Evolutionary conservation across 257 asterid species (phyloP), one percentile per base, ranked within the genome.

Genomic region (Nicotiana attenuata): DNA sequence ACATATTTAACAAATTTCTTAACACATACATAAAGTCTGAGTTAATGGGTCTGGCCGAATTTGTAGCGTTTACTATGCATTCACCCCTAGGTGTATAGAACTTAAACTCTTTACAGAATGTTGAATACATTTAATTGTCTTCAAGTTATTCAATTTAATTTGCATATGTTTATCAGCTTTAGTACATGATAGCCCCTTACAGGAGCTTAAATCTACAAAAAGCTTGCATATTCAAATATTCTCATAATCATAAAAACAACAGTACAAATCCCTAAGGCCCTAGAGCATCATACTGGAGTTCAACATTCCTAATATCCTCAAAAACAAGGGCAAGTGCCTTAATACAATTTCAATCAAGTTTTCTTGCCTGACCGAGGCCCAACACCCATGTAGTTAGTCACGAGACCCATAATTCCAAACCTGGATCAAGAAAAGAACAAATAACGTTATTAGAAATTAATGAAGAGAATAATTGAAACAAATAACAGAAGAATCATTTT

Each of bases 331-430:
- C 3, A 55, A 55, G 61, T 55, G 17, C 61, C 20, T 55, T 55
- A 4, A 52, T 52, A 17, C 61, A 55, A 67, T 67, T 38, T 55
- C 47, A 41, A 47, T 77, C 47, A 83, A 78, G 82, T 79, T 81
- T 87, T 87, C 16, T 83, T 86, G 87, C 41, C 85, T 45, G 91
- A 82, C 61, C 90, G 89, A 61, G 95, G 93, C 69, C 94, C 97
- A 81, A 91, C 20, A 19, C 98, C 97, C 88, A 89, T 85, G 90
- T 93, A 92, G 89, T 88, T 92, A 5, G 98, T 92, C 87, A 91
- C 89, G 90, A 92, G 80, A 9, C 98, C 98, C 98, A 93, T 93
- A 47, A 93, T 90, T 28, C 93, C 98, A 60, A 93, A 93, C 97
- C 94, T 93, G 88, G 80, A 9, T n/a, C 56, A 33, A 66, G 56